Evolutionary conservation across 805 yeast species (phyloP), one percentile per base, ranked within the genome.

Genomic region (Blastobotrys mokoenaii): DNA sequence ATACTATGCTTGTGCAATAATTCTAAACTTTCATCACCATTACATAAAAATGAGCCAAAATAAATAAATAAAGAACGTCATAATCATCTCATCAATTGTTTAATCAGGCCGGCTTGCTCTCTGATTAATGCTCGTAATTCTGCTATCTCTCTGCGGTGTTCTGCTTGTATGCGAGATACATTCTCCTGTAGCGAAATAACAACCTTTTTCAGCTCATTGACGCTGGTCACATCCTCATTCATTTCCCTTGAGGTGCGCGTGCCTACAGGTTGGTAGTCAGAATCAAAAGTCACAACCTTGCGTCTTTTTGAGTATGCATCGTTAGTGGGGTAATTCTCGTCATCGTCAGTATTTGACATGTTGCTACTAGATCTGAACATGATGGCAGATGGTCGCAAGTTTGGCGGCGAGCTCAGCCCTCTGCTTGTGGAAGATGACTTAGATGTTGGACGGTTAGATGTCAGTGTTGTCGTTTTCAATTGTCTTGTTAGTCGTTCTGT

Each of bases 401-500:
- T 20, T 5, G 29, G 41, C 9, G 10, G 10, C 7, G 29, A 27
- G n/a, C 41, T 12, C 3, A 12, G 16, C n/a, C 16, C 22, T 9
- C 31, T 10, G 12, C 20, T 27, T 4, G 30, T 31, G 3, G 17
- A 11, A 22, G 17, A 11, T 8, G 11, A 6, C 7, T 34, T 16
- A 11, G 20, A 14, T n/a, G n/a, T 29, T 6, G 34, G 40, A 9
- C 17, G 41, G 32, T 42, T 37, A 4, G 22, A 20, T 9, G 35
- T 38, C 11, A 9, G 6, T 3, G 22, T n/a, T 2, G 22, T 35
- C 10, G 18, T 42, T 18, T 36, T 27, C 3, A 42, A 43, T 20
- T 42, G 45, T 34, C 46, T 17, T 10, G 46, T 34, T 18, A 43
- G 33, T 12, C 42, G 34, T 4, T 15, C 35, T n/a, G 41, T 15